Percentiles rank a stretch among this genome's conserved stretches.
These are phyloP conservation scores for Chondrus crispus DNA, from an alignment of 23 red algal species.

Conservation along the genomic window DNA sequence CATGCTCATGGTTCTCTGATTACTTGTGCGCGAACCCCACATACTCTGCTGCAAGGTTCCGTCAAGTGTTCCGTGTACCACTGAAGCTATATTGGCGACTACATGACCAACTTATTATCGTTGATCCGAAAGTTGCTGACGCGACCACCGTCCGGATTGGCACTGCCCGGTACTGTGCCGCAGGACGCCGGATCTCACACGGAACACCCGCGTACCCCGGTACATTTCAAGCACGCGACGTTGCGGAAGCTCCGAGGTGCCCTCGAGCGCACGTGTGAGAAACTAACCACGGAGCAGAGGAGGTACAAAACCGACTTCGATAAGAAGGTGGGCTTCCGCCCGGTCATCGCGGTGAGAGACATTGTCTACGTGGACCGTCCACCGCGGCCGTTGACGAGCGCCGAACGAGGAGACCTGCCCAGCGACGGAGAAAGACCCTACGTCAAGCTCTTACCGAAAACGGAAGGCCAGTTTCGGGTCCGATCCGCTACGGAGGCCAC, in stretches of 20 bases:
- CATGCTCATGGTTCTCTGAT: neutral
- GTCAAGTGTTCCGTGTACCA: neutral
- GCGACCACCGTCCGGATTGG: too few relatives aligned
- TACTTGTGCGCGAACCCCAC: neutral
- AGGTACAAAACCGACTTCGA: too few relatives aligned
- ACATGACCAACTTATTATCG: neutral
- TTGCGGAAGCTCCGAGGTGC: neutral
- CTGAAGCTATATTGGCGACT: neutral
- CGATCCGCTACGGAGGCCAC: too few relatives aligned
- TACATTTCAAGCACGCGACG: neutral
- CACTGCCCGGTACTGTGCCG: too few relatives aligned
- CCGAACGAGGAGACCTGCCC: too few relatives aligned
- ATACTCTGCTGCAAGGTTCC: neutral
- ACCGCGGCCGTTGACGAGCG: too few relatives aligned
- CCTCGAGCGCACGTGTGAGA: neutral
- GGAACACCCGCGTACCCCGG: neutral
- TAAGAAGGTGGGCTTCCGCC: too few relatives aligned
- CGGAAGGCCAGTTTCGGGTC: too few relatives aligned
- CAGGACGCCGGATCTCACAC: neutral
- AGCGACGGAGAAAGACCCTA: too few relatives aligned
- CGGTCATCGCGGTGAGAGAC: too few relatives aligned
- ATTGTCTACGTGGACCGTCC: too few relatives aligned
- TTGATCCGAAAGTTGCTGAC: neutral
- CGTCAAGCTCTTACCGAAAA: too few relatives aligned
- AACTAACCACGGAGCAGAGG: neutral